Evolutionary conservation across 225 moss, liverwort and hornwort genomes (phyloP), one percentile per base, ranked within the genome.

Genomic region (Pleurozium schreberi): DNA sequence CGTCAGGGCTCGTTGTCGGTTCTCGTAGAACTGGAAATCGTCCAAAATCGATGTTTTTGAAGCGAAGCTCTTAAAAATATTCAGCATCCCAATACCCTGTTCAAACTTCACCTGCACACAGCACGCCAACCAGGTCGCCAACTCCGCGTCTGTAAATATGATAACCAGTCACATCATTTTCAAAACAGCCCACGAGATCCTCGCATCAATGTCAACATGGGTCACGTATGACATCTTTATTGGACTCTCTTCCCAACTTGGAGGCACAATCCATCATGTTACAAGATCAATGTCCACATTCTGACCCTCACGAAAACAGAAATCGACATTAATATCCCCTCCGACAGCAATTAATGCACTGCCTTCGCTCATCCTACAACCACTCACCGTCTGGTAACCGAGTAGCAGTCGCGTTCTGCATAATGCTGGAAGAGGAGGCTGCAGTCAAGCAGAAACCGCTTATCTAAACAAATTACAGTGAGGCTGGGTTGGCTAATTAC

Each of bases 1-100:
- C 89, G 97, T 95, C 94, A 99, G 91, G 42, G 97, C 97, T 85
- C 97, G 96, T 89, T 99, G 97, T 73, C 99, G 95, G 87, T 95
- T 95, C 91, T 99, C 99, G 87, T 99, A 99, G 77, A 99, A 99
- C 88, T 97, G 97, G 77, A 97, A 99, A 91, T 99, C 99, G 90
- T 99, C 99, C 90, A 99, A 85, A 68, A 99, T 99, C 42, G 99
- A 99, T 57, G 97, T 97, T 90, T 97, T 99, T 33, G 96, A 96
- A 34, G 95, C 88, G 77, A 94, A 99, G 91, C 88, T 93, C 89
- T 99, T 97, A 87, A 99, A 99, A 49, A 97, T 99, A 77, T 94
- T 97, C 87, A 99, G 93, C 97, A 99, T 97, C 80, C 95, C 97
- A 38, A 94, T 83, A 25, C 97, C 99, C 93, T 99, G 97, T 33